These are phyloP conservation scores for Aegilops longissima DNA, from an alignment of 176 grass and related monocot species.

Conservation along the genomic window DNA sequence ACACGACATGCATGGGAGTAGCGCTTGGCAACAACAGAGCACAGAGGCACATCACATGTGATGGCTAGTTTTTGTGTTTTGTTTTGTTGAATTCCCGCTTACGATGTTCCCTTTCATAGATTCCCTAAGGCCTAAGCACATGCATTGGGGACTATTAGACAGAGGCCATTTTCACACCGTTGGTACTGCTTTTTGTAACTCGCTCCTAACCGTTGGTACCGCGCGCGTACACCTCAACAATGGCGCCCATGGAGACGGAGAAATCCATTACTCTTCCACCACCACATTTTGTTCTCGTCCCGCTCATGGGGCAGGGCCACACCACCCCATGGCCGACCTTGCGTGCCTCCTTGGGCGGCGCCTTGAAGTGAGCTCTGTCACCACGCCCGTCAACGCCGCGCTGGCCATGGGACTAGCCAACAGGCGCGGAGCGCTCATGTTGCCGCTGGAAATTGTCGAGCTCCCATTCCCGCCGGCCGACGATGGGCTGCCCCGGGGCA, in stretches of 20 bases:
- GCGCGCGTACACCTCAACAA: neutral
- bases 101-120: no score
- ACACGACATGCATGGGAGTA: no score
- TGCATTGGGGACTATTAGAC: no score
- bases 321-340: constrained; percentile 61
- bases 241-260: neutral
- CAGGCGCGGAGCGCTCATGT: constrained; percentile 7
- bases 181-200: no score
- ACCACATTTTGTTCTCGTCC: constrained; percentile 48
- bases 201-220: no score
- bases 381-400: constrained; percentile 42
- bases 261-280: neutral
- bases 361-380: constrained; percentile 36
- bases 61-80: no score
- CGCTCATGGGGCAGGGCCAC: constrained; percentile 56
- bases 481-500: constrained; percentile 20
- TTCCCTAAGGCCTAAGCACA: no score
- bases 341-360: constrained; percentile 41
- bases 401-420: constrained; percentile 40
- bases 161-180: no score
- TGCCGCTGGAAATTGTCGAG: constrained; percentile 40
- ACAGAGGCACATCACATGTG: no score
- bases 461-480: constrained; percentile 19
- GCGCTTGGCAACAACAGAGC: no score
- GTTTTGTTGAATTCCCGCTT: no score